These are phyloP conservation scores for Coleophoma eucalyptorum DNA, from an alignment of 2,329 filamentous ascomycete species.

Conservation along the genomic window DNA sequence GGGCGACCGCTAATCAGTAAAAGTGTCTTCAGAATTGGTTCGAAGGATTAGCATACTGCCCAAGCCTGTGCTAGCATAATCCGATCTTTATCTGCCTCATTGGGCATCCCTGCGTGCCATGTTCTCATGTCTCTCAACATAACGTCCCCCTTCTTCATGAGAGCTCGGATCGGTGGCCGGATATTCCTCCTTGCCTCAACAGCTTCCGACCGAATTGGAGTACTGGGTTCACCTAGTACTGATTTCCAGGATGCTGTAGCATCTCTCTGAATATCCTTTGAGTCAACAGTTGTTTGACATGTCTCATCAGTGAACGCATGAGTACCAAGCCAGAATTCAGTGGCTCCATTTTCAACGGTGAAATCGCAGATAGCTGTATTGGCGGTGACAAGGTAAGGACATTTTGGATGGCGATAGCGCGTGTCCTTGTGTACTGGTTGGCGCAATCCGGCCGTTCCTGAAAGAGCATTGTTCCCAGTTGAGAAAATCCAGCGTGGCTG, in stretches of 20 bases:
- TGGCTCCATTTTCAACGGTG: conserved; percentile 39
- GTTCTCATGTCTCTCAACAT: conserved; percentile 26
- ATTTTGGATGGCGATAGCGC: conserved; percentile 39
- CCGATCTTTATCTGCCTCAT: conserved; percentile 13
- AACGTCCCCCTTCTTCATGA: conserved; percentile 21
- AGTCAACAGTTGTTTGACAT: conserved; percentile 21
- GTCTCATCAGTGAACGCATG: conserved; percentile 29
- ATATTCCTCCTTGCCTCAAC: conserved; percentile 17
- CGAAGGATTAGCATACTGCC: neutral
- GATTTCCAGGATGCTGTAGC: too few relatives aligned
- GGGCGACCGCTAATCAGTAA: neutral
- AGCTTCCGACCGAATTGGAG: conserved; percentile 5
- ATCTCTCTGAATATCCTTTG: neutral
- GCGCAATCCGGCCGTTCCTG: conserved; percentile 16
- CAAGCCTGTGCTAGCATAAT: conserved; percentile 3
- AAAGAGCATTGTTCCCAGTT: conserved; percentile 30
- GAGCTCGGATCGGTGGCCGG: conserved; percentile 24
- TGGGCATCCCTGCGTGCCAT: conserved; percentile 31
- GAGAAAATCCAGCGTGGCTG: conserved; percentile 30
- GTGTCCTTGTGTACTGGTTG: conserved; percentile 37
- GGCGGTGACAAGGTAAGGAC: conserved; percentile 41
- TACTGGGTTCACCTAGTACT: conserved; percentile 5
- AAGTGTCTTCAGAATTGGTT: neutral
- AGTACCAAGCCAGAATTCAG: conserved; percentile 45
- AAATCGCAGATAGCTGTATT: conserved; percentile 42